Conservation (phyloP, 805 yeast species). For the Suhomyces kilbournensis region DNA sequence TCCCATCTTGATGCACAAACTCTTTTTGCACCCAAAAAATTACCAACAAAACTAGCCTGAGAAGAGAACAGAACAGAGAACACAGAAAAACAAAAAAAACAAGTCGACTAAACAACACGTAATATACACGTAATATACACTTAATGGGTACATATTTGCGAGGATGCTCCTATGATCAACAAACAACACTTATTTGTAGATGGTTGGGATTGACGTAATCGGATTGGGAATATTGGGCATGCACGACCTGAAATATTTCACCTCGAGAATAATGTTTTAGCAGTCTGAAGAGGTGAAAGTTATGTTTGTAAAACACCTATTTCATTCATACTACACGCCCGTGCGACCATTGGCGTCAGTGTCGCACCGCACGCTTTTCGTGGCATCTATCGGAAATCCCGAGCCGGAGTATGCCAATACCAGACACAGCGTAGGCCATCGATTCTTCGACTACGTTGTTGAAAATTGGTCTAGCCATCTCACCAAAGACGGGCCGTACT, state of each 20-base stretch:
- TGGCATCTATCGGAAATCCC: slow-evolving; percentile 76
- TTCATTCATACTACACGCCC: slow-evolving; percentile 5
- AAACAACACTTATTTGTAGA: no score
- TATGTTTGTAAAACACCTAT: slow-evolving; percentile 8
- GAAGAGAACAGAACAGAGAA: not conserved
- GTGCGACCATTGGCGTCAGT: slow-evolving; percentile 2
- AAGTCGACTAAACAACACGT: no score
- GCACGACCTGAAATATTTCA: not conserved
- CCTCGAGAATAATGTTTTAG: not conserved
- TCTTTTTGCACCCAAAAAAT: not conserved
- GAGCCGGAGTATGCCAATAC: slow-evolving; percentile 57
- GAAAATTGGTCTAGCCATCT: slow-evolving; percentile 22
- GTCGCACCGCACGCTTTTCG: slow-evolving; percentile 17
- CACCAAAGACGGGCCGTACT: slow-evolving; percentile 7
- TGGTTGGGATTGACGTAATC: no score
- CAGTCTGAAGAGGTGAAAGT: not conserved
- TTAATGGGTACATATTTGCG: no score
- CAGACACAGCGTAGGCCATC: slow-evolving; percentile 78
- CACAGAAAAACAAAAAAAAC: no score
- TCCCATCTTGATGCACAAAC: not conserved
- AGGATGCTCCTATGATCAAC: no score
- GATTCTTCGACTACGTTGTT: slow-evolving; percentile 36
- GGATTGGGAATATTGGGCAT: no score
- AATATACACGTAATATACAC: no score
- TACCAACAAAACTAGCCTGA: not conserved